Conservation (phyloP, 1,284 basidiomycete genomes). For the Pascua sp. region DNA sequence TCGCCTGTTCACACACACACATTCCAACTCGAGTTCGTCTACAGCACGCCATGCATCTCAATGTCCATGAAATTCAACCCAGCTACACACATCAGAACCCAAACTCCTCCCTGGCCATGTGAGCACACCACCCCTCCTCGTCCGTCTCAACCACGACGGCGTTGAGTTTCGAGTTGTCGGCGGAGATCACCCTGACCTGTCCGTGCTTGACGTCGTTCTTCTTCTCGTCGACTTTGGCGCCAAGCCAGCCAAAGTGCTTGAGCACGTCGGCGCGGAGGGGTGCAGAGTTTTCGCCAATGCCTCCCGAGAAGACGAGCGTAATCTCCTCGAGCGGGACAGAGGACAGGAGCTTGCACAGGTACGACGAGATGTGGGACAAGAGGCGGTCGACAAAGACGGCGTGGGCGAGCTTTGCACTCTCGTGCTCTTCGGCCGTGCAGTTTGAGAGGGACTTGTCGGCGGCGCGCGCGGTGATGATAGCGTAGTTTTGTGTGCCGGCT, state of each 20-base stretch:
- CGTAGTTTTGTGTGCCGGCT: constrained; percentile 72
- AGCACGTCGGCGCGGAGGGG: constrained; percentile 61
- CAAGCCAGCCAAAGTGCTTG: constrained; percentile 58
- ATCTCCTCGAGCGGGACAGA: constrained; percentile 52
- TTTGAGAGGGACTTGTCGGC: constrained; percentile 29
- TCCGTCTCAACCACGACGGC: constrained; percentile 55
- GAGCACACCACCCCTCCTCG: constrained; percentile 50
- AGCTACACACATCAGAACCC: constrained; percentile 22
- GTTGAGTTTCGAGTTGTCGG: constrained; percentile 39
- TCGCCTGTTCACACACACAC: too few species aligned
- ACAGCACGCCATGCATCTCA: too few species aligned
- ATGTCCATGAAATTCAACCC: not conserved
- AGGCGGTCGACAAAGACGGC: constrained; percentile 71
- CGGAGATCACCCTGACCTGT: constrained; percentile 46
- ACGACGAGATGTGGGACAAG: constrained; percentile 66
- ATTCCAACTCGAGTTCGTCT: too few species aligned
- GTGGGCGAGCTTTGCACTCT: constrained; percentile 60
- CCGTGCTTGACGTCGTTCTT: constrained; percentile 48
- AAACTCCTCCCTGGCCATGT: constrained; percentile 37
- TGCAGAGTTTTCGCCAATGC: constrained; percentile 71
- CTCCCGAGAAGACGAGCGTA: constrained; percentile 79
- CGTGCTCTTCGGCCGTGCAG: constrained; percentile 15
- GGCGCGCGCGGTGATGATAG: constrained; percentile 52
- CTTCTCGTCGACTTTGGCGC: constrained; percentile 56
- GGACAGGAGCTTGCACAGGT: constrained; percentile 64